phyloP scores from a whole-genome alignment of 768 basidiomycete genomes.

The Lepiota subincarnata region DNA sequence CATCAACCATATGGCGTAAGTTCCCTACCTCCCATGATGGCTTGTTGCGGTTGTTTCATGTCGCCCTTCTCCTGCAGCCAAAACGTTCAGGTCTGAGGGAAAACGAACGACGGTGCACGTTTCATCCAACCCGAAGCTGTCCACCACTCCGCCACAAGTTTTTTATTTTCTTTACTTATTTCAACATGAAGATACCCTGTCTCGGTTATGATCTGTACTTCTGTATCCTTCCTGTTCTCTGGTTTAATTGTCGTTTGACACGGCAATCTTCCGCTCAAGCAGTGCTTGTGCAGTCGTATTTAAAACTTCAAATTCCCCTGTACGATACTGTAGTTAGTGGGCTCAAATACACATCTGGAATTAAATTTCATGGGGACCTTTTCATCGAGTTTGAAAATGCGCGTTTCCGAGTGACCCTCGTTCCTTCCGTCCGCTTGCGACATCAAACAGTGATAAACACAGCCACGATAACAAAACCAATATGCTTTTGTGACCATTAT shows the following conservation, averaged over 20 bases:
- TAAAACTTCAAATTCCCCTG: neutral
- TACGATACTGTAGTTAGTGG: neutral
- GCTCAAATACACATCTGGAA: conserved; percentile 7
- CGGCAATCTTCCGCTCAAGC: neutral
- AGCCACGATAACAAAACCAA: neutral
- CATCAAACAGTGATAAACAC: conserved; percentile 5
- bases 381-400: too few relatives aligned
- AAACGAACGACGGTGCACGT: neutral
- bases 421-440: too few relatives aligned
- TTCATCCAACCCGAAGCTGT: neutral
- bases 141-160: neutral
- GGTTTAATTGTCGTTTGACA: conserved; percentile 1
- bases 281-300: neutral
- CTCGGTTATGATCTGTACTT: neutral
- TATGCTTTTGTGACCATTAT: too few relatives aligned
- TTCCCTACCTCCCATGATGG: conserved; percentile 13
- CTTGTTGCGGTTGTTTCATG: neutral
- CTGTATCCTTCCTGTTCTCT: conserved; percentile 2
- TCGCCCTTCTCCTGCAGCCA: conserved; percentile 23
- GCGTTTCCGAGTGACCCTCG: too few relatives aligned
- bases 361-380: too few relatives aligned
- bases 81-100: conserved; percentile 41
- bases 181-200: conserved; percentile 10
- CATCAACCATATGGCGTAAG: conserved; percentile 56
- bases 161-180: conserved; percentile 5